Evolutionary conservation across 2,329 filamentous ascomycete species (phyloP).

Genomic region (Hirsutella rhossiliensis): DNA sequence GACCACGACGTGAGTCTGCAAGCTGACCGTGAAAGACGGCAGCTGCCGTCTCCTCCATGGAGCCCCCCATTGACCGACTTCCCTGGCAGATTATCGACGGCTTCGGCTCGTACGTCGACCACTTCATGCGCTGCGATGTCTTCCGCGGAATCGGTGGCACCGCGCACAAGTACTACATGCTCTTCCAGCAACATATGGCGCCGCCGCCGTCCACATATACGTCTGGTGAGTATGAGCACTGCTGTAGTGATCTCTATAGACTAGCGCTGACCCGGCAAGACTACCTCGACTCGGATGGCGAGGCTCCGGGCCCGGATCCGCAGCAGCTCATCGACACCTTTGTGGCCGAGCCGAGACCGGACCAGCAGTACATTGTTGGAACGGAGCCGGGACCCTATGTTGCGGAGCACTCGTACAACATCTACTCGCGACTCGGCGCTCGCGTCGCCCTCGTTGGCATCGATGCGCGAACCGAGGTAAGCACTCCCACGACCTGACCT

Average conservation of each 20-base stretch:
- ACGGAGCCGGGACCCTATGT: slow-evolving; percentile 79
- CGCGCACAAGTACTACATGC: slow-evolving; percentile 95
- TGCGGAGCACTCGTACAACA: slow-evolving; percentile 71
- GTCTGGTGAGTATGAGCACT: slow-evolving; percentile 40
- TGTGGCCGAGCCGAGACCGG: slow-evolving; percentile 44
- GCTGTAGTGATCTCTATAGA: neutral
- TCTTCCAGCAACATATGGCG: slow-evolving; percentile 90
- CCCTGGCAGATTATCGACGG: slow-evolving; percentile 68
- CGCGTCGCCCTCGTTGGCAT: slow-evolving; percentile 77
- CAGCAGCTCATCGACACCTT: slow-evolving; percentile 64
- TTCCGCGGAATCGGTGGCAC: slow-evolving; percentile 86
- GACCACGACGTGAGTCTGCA: slow-evolving; percentile 62
- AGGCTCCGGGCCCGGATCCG: slow-evolving; percentile 48
- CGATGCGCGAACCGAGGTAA: slow-evolving; percentile 77
- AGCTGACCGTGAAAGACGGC: neutral
- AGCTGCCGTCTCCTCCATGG: no score
- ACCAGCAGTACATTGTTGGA: slow-evolving; percentile 70
- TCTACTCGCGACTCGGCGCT: slow-evolving; percentile 75
- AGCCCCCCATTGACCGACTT: slow-evolving; percentile 7
- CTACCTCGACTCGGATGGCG: slow-evolving; percentile 9
- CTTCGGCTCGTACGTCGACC: slow-evolving; percentile 84
- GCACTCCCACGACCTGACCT: neutral
- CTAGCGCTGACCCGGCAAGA: neutral
- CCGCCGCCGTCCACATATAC: slow-evolving; percentile 81
- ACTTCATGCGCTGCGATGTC: slow-evolving; percentile 86